phyloP scores from a whole-genome alignment of 768 basidiomycete genomes.

The Suillus bovinus region DNA sequence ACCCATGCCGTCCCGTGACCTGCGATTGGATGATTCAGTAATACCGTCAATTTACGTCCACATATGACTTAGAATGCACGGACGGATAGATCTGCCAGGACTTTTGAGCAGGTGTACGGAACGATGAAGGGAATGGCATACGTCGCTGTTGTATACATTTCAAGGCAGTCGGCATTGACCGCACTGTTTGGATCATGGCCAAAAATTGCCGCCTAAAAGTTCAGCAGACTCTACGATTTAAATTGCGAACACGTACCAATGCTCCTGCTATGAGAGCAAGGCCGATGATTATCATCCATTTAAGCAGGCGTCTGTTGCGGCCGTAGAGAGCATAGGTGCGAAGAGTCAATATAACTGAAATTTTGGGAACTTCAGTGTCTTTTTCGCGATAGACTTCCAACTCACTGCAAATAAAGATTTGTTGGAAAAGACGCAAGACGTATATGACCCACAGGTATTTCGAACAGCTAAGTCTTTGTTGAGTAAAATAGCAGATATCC shows the following conservation, averaged over 20 bases:
- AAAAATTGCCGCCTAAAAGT: constrained; percentile 43
- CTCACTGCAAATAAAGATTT: constrained; percentile 50
- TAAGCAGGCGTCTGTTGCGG: constrained; percentile 37
- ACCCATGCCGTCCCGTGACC: constrained; percentile 48
- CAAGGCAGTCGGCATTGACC: constrained; percentile 28
- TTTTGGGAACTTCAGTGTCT: constrained; percentile 13
- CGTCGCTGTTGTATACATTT: constrained; percentile 10
- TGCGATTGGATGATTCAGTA: constrained; percentile 8
- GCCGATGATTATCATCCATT: constrained; percentile 35
- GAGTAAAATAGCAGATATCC: background rate
- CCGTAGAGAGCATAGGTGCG: constrained; percentile 54
- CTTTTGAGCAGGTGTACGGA: background rate
- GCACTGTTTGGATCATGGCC: constrained; percentile 37
- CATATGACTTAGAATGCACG: background rate
- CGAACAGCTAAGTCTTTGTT: constrained; percentile 36
- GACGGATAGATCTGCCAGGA: background rate
- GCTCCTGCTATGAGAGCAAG: constrained; percentile 31
- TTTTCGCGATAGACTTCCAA: constrained; percentile 1
- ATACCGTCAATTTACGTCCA: background rate
- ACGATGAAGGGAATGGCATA: background rate
- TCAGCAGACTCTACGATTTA: background rate
- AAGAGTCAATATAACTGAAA: constrained; percentile 42
- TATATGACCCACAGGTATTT: constrained; percentile 41
- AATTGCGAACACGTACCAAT: constrained; percentile 33
- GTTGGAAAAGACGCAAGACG: constrained; percentile 41